phyloP scores from a whole-genome alignment of 2,329 filamentous ascomycete species.

The Cytospora paraplurivora region DNA sequence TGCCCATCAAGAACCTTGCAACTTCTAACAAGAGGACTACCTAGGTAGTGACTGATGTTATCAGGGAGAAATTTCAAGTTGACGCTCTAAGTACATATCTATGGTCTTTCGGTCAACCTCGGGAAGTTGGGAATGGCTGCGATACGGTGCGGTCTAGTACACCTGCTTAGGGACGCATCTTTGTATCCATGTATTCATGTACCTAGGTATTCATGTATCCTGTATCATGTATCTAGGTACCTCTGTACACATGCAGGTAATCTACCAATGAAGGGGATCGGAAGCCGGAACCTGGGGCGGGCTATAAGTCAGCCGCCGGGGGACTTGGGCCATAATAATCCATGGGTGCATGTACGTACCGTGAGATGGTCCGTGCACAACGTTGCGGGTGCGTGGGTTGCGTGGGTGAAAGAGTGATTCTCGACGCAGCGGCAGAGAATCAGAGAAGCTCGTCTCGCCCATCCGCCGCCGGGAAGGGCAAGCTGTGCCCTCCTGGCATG shows the following conservation, averaged over 20 bases:
- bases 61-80: too few relatives aligned
- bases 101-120: too few relatives aligned
- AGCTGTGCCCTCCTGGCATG: slow-evolving; percentile 22
- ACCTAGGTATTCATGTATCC: too few relatives aligned
- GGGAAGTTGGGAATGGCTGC: too few relatives aligned
- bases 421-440: slow-evolving; percentile 1
- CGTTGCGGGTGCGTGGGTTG: neutral
- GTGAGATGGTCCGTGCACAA: neutral
- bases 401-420: neutral
- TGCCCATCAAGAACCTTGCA: too few relatives aligned
- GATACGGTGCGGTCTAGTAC: too few relatives aligned
- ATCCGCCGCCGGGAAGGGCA: slow-evolving; percentile 6
- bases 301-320: neutral
- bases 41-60: too few relatives aligned
- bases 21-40: too few relatives aligned
- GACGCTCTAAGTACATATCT: too few relatives aligned
- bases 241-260: neutral
- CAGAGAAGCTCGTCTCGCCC: slow-evolving; percentile 2
- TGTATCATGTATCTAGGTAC: too few relatives aligned
- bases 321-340: neutral
- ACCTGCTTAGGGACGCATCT: too few relatives aligned
- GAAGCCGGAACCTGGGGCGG: neutral
- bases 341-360: neutral
- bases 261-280: neutral
- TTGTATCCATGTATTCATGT: neutral